phyloP scores from a whole-genome alignment of 768 basidiomycete genomes.

The Cyclocybe aegerita region DNA sequence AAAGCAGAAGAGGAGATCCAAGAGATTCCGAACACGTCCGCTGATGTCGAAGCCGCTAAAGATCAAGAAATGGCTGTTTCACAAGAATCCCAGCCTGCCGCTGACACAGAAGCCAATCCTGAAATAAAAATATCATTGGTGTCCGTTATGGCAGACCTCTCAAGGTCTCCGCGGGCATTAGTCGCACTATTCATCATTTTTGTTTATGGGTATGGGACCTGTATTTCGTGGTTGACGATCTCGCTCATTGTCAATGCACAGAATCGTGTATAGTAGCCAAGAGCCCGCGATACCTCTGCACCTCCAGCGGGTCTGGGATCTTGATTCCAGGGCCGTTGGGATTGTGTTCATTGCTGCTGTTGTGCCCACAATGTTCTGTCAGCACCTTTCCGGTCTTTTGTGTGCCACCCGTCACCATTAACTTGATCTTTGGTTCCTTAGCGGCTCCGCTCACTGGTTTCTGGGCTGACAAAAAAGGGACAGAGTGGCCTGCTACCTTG shows the following conservation, averaged over 20 bases:
- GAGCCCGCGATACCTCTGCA: conserved; percentile 62
- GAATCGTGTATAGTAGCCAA: conserved; percentile 45
- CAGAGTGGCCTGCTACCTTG: conserved; percentile 51
- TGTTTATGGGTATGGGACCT: conserved; percentile 48
- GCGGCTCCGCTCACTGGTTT: conserved; percentile 63
- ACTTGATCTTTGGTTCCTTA: conserved; percentile 19
- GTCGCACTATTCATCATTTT: conserved; percentile 44
- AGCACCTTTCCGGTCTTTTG: conserved; percentile 15
- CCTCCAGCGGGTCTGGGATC: conserved; percentile 47
- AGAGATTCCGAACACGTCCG: neutral
- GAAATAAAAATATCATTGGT: conserved; percentile 33
- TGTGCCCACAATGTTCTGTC: conserved; percentile 65
- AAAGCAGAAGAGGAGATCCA: too few relatives aligned
- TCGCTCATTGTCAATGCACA: conserved; percentile 17
- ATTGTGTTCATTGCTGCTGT: conserved; percentile 67
- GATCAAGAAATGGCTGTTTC: too few relatives aligned
- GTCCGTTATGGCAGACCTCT: conserved; percentile 39
- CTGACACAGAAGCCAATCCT: neutral
- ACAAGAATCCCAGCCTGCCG: neutral
- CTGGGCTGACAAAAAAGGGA: conserved; percentile 52
- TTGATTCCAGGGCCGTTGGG: conserved; percentile 53
- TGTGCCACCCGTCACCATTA: neutral
- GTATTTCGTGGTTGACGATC: conserved; percentile 9
- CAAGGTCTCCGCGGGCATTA: conserved; percentile 48
- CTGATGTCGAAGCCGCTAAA: neutral